Conservation (phyloP, 495 filamentous ascomycete species). For the Hypoxylon rickii region DNA sequence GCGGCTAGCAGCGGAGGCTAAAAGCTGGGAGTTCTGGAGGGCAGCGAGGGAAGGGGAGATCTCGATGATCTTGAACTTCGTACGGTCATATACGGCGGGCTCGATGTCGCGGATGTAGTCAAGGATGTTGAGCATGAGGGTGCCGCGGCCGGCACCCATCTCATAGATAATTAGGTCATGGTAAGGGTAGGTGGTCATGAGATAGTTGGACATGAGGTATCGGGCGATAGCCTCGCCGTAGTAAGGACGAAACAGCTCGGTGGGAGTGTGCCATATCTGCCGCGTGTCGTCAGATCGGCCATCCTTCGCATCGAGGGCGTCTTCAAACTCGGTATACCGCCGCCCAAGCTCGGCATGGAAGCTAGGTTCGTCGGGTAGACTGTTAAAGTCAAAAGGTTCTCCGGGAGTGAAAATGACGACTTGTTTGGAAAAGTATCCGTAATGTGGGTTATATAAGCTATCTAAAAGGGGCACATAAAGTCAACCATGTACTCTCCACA, state of each 20-base stretch:
- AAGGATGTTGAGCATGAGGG: slow-evolving; percentile 95
- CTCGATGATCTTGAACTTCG: slow-evolving; percentile 93
- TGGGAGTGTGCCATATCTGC: slow-evolving; percentile 98
- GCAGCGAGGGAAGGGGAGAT: slow-evolving; percentile 80
- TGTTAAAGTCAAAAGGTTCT: slow-evolving; percentile 88
- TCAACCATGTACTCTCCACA: background rate
- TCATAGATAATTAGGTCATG: slow-evolving; percentile 98
- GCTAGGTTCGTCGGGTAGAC: slow-evolving; percentile 76
- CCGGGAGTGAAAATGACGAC: slow-evolving; percentile 94
- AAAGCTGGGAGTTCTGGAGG: slow-evolving; percentile 73
- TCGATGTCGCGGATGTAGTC: slow-evolving; percentile 93
- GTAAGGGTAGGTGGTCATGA: slow-evolving; percentile 90
- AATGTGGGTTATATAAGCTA: slow-evolving; percentile 94
- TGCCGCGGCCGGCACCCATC: slow-evolving; percentile 96
- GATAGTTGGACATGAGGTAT: slow-evolving; percentile 94
- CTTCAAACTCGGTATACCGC: slow-evolving; percentile 88
- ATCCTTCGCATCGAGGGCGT: slow-evolving; percentile 72
- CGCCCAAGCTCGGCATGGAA: slow-evolving; percentile 77
- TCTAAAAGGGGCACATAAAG: slow-evolving; percentile 55
- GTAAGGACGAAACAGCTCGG: slow-evolving; percentile 93
- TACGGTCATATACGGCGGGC: slow-evolving; percentile 90
- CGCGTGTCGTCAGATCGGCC: slow-evolving; percentile 67
- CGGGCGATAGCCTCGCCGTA: slow-evolving; percentile 96
- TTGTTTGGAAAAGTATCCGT: slow-evolving; percentile 98
- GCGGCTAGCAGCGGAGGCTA: slow-evolving; percentile 61